Percentiles rank a stretch among this genome's conserved stretches.
Conservation (phyloP, 2,329 filamentous ascomycete genomes). For the Xylogone sp. region DNA sequence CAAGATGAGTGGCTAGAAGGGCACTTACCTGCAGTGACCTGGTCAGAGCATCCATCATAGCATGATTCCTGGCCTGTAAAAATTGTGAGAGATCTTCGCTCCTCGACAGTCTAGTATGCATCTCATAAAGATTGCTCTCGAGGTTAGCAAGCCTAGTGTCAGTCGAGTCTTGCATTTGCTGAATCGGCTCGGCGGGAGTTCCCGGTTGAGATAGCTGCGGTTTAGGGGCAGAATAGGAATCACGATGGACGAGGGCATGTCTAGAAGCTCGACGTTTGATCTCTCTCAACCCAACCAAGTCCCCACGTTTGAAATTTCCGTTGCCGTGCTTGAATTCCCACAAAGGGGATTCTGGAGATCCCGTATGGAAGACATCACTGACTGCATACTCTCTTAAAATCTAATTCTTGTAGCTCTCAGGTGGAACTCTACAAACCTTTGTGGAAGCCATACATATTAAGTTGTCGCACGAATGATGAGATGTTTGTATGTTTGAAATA, state of each 20-base stretch:
- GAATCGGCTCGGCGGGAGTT: conserved; percentile 78
- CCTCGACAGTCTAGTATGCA: conserved; percentile 70
- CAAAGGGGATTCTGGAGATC: conserved; percentile 84
- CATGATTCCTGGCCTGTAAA: conserved; percentile 76
- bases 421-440: conserved; percentile 63
- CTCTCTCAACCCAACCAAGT: conserved; percentile 84
- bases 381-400: conserved; percentile 51
- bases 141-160: conserved; percentile 72
- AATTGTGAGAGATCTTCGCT: conserved; percentile 80
- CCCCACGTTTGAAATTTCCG: conserved; percentile 93
- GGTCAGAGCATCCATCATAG: conserved; percentile 74
- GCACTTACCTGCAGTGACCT: conserved; percentile 62
- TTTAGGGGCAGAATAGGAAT: conserved; percentile 79
- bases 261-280: conserved; percentile 94
- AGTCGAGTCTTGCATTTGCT: conserved; percentile 64
- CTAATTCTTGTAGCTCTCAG: conserved; percentile 3
- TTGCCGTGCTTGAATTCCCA: conserved; percentile 99
- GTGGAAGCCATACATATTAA: conserved; percentile 99
- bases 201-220: conserved; percentile 71
- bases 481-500: conserved; percentile 99
- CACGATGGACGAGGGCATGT: conserved; percentile 88
- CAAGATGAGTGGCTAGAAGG: conserved; percentile 2
- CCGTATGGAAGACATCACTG: conserved; percentile 96
- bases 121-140: conserved; percentile 79
- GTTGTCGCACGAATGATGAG: conserved; percentile 92